Evolutionary conservation across 441 rosid genomes (phyloP), one percentile per base, ranked within the genome.

Genomic region (Pelargonium fulgidum): DNA sequence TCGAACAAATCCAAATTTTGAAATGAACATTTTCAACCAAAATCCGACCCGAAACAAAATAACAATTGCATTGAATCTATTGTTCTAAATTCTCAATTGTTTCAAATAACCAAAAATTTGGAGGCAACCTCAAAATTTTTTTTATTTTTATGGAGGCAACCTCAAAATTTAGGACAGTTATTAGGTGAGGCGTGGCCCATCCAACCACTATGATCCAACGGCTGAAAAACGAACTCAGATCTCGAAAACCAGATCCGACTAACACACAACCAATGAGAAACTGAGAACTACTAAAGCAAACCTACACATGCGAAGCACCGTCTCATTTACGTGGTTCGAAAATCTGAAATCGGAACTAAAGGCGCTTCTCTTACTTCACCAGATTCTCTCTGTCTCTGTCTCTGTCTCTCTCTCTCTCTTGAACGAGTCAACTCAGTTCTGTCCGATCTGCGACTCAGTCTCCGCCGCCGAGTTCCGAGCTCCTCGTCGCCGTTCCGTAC

Each of bases 381-480:
- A 20, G 33, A 20, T 10, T 59, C 33, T 26, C 45, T 41, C 45
- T 7, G 16, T 61, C 64, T 22, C 39, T 24, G 16, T 22, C 39
- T 61, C 64, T 59, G 33, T 58, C n/a, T 58, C 13, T 9, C n/a
- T 7, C 26, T 58, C 7, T 61, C 64, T 59, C 63, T 59, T 0
- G 64, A 10, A 24, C 64, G 64, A 29, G 64, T 61, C 64, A 24
- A 61, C 64, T 61, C 64, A 61, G 64, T 13, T 3, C 64, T 22
- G 64, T 22, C 64, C 64, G 64, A 61, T 61, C 36, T 24, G 64
- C 64, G 65, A 62, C 65, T 62, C 65, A 62, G 41, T 26, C 7
- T 26, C 41, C 33, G 65, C 14, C 29, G 6, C 64, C 36, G 16
- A 22, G 39, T 24, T 24, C 39, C 63, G 63, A 59, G 64, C 36